Evolutionary conservation across 495 filamentous ascomycete species (phyloP).

Genomic region (Talaromyces liani): DNA sequence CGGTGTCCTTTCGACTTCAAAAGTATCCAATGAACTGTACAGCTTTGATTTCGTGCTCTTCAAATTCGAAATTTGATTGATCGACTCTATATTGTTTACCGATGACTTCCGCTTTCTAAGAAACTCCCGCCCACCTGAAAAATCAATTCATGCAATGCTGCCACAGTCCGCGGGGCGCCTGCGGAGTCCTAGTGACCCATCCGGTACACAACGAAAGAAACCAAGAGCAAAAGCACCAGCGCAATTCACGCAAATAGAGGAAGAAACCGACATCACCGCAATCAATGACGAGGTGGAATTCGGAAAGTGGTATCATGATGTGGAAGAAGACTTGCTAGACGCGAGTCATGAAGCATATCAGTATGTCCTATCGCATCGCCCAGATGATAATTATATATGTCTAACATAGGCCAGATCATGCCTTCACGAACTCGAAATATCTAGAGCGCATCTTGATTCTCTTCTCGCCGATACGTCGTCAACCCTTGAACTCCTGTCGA

Average conservation of each 20-base stretch:
- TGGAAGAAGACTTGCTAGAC: constrained; percentile 62
- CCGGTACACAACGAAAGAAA: constrained; percentile 17
- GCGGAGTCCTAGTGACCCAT: constrained; percentile 37
- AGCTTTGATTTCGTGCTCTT: background rate
- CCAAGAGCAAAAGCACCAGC: background rate
- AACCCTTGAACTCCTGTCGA: constrained; percentile 65
- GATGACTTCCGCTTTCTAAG: background rate
- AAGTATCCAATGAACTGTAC: background rate
- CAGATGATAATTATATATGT: background rate
- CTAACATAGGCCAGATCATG: constrained; percentile 48
- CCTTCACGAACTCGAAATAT: constrained; percentile 69
- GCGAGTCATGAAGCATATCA: constrained; percentile 80
- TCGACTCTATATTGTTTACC: background rate
- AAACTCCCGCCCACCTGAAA: background rate
- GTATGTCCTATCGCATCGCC: constrained; percentile 35
- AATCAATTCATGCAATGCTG: constrained; percentile 14
- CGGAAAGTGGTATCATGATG: constrained; percentile 50
- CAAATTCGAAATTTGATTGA: background rate
- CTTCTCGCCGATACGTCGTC: constrained; percentile 68
- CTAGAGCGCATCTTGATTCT: constrained; percentile 70
- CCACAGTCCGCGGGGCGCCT: constrained; percentile 23
- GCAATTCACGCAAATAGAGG: constrained; percentile 17
- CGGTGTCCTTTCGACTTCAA: background rate
- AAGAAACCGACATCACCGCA: constrained; percentile 18
- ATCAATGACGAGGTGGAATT: constrained; percentile 52